phyloP scores from a whole-genome alignment of 2,329 filamentous ascomycete species.

The Colletotrichum salicis region DNA sequence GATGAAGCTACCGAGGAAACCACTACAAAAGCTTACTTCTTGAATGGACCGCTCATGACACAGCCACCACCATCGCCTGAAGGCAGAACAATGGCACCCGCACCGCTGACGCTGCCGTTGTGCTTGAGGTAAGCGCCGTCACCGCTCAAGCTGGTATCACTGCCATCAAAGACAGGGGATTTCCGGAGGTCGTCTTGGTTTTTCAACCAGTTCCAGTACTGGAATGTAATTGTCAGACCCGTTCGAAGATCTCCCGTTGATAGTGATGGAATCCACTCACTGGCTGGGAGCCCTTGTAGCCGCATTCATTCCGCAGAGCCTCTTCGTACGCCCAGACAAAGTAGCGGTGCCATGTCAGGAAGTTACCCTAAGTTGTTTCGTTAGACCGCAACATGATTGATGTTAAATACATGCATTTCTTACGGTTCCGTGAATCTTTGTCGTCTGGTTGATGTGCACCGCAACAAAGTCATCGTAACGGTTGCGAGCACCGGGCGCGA shows the following conservation, averaged over 20 bases:
- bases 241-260: conserved; percentile 17
- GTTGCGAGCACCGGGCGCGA: conserved; percentile 30
- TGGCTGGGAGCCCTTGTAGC: conserved; percentile 35
- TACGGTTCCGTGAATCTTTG: conserved; percentile 29
- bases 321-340: conserved; percentile 33
- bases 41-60: conserved; percentile 46
- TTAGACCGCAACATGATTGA: background rate
- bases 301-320: conserved; percentile 32
- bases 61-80: conserved; percentile 49
- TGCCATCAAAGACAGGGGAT: conserved; percentile 54
- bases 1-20: too few relatives aligned
- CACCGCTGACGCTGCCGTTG: conserved; percentile 36
- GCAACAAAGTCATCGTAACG: conserved; percentile 38
- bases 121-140: conserved; percentile 47
- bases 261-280: background rate
- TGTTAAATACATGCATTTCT: background rate
- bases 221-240: background rate
- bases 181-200: conserved; percentile 42
- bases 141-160: conserved; percentile 49
- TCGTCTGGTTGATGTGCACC: conserved; percentile 34
- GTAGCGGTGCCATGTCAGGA: conserved; percentile 37
- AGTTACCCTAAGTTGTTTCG: conserved; percentile 5
- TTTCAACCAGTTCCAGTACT: conserved; percentile 51
- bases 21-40: conserved; percentile 39
- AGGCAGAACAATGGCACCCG: conserved; percentile 44